These are phyloP conservation scores for Salix viminalis DNA, from an alignment of 345 rosid species.

Conservation along the genomic window DNA sequence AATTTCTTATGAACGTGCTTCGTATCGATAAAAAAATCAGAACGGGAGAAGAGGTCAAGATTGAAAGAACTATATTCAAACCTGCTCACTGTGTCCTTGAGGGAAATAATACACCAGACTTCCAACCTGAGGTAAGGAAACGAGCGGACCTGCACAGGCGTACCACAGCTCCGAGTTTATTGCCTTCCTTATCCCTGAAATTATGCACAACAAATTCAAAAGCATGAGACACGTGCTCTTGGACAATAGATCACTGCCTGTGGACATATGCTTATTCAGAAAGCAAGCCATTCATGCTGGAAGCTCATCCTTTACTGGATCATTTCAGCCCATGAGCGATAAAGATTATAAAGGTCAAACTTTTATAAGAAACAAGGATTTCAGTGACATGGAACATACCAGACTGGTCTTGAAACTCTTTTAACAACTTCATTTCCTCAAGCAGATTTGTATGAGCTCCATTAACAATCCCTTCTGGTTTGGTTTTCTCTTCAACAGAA, in stretches of 20 bases:
- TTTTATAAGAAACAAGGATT: not conserved
- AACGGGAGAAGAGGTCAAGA: not conserved
- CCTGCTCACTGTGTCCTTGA: conserved; percentile 99
- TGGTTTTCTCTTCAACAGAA: conserved; percentile 66
- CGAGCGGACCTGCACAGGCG: conserved; percentile 98
- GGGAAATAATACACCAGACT: conserved; percentile 91
- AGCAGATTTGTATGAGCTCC: conserved; percentile 50
- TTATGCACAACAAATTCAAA: not conserved
- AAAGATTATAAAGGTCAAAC: not conserved
- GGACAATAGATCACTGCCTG: not conserved
- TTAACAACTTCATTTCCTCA: conserved; percentile 88
- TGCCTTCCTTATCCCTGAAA: conserved; percentile 60
- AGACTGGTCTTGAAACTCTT: conserved; percentile 81
- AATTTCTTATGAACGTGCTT: not conserved
- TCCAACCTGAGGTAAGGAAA: conserved; percentile 88
- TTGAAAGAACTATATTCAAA: conserved; percentile 26
- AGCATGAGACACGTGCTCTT: not conserved
- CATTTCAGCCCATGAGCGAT: not conserved
- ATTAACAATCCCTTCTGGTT: conserved; percentile 35
- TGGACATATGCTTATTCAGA: not conserved
- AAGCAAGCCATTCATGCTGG: not conserved
- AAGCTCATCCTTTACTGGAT: conserved; percentile 11
- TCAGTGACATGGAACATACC: conserved; percentile 41
- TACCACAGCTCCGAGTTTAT: conserved; percentile 95
- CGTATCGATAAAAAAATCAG: not conserved